A percentile compares a stretch with the other conserved stretches of the same genome.
Conservation (phyloP, 2,329 filamentous ascomycete genomes). For the Thelonectria olida region DNA sequence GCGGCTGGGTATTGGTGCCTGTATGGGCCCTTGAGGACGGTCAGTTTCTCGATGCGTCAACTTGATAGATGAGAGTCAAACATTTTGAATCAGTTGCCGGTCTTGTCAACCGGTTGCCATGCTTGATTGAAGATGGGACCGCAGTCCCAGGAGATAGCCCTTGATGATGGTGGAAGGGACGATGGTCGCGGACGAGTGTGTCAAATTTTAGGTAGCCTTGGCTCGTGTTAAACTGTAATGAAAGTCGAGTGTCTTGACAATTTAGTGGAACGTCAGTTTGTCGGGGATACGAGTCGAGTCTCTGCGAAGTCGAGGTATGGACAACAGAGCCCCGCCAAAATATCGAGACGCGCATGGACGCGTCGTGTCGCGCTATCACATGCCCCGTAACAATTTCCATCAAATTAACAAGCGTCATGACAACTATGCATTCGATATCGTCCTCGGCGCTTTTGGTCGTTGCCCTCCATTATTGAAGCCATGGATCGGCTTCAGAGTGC, state of each 20-base stretch:
- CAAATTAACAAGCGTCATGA: too few relatives aligned
- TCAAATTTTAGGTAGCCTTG: neutral
- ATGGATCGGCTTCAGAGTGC: too few relatives aligned
- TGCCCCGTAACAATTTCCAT: conserved; percentile 3
- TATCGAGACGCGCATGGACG: conserved; percentile 10
- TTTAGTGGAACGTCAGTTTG: neutral
- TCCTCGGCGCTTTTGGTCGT: too few relatives aligned
- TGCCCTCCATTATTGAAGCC: too few relatives aligned
- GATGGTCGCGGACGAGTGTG: neutral
- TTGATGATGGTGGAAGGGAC: too few relatives aligned
- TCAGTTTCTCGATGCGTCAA: too few relatives aligned
- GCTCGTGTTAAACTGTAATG: neutral
- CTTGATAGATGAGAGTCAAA: neutral
- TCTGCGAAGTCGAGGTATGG: neutral
- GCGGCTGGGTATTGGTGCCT: conserved; percentile 33
- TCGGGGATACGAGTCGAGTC: neutral
- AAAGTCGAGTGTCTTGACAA: neutral
- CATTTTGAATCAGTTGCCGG: conserved; percentile 7
- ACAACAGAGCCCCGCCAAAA: conserved; percentile 14
- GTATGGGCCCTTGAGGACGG: conserved; percentile 43
- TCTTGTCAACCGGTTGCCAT: conserved; percentile 16
- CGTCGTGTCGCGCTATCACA: conserved; percentile 27
- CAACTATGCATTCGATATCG: too few relatives aligned
- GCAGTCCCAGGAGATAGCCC: conserved; percentile 16
- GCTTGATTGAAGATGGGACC: conserved; percentile 15